Conservation (phyloP, 345 rosid species). For the Aurinia saxatilis region DNA sequence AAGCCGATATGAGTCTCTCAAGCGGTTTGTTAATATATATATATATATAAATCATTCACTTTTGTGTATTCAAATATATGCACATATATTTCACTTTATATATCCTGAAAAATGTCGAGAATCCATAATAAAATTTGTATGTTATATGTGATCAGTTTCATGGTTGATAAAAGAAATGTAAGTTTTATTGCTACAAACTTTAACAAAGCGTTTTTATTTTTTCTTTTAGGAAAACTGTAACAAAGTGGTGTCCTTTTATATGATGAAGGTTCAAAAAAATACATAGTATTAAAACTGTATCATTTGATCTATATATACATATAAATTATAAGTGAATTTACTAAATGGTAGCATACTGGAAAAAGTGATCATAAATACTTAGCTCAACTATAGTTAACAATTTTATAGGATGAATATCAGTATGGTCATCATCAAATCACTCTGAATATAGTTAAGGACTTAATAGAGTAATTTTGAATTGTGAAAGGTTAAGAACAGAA, state of each 20-base stretch:
- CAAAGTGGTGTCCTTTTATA: background rate
- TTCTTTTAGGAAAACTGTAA: background rate
- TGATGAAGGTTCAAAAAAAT: background rate
- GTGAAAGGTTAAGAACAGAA: background rate
- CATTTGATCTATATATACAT: background rate
- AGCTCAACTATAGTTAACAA: background rate
- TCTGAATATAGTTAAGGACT: background rate
- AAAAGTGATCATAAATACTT: background rate
- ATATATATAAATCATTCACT: background rate
- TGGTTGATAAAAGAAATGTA: background rate
- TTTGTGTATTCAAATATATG: background rate
- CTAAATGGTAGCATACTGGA: too few species aligned
- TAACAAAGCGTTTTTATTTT: too few species aligned
- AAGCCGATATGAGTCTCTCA: slow-evolving; percentile 21
- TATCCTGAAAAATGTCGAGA: background rate
- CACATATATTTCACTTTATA: background rate
- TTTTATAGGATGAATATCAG: background rate
- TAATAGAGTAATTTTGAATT: slow-evolving; percentile 1
- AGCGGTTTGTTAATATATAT: slow-evolving; percentile 21
- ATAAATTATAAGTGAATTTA: background rate
- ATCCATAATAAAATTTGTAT: too few species aligned
- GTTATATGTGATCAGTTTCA: too few species aligned
- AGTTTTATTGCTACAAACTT: background rate
- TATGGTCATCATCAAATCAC: background rate
- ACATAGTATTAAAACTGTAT: background rate